Base-by-base conservation (phyloP, 495 filamentous ascomycete genomes). In the Talaromyces proteolyticus region DNA sequence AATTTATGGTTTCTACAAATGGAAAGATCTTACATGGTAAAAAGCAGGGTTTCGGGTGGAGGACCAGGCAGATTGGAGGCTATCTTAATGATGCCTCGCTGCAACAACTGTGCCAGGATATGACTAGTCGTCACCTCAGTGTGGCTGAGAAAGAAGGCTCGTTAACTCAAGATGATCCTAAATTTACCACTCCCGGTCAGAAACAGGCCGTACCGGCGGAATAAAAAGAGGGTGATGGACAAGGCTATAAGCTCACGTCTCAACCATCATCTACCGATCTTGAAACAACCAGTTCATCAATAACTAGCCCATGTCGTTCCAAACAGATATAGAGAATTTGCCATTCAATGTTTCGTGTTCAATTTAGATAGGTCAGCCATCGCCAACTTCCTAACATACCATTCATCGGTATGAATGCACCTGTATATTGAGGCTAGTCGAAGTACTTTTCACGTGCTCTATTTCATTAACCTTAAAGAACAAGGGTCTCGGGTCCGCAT, bases 1-100 rank as follows among this genome's bases (percentile, higher is more conserved):
- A 72, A 45, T 72, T 68, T 24, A 67, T 72, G 65, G 63, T 72
- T 41, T 72, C 68, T n/a, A 62, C 68, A 4, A 60, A 64, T 53
- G 65, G 61, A 17, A 57, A 65, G 22, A 49, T 60, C 23, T 36
- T 72, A 42, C 57, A 66, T 40, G 65, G 67, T 37, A 70, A 53
- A 50, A 72, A 72, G 26, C 53, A 51, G 42, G 67, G 64, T 19
- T 29, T 70, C 44, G 67, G 68, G 10, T 67, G 61, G 65, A 67
- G 67, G 52, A 64, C 60, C 17, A 68, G 63, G 56, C 65, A 72
- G 49, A 65, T 72, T 39, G 65, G 68, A 55, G 68, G 68, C 42
- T 51, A 70, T 47, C 47, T 72, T 20, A 64, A 60, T 53, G 57
- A 72, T 51, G 50, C 47, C 10, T 64, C 65, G 17, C 14, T 72